phyloP scores from a whole-genome alignment of 2,329 filamentous ascomycete genomes.

The Alternaria rosae region DNA sequence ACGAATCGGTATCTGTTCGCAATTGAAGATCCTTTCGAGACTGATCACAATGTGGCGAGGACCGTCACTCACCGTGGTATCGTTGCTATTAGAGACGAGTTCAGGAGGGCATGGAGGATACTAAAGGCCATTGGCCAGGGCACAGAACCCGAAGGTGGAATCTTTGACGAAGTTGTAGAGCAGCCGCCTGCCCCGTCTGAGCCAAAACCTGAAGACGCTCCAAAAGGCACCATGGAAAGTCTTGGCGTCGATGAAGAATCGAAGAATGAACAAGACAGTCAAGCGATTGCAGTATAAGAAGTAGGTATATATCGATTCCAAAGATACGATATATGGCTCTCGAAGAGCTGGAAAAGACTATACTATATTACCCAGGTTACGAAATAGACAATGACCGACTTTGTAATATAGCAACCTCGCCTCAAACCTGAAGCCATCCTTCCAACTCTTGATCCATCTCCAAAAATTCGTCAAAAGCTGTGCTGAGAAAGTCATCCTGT shows the following conservation, averaged over 20 bases:
- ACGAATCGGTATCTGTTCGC: constrained; percentile 84
- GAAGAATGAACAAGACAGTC: background rate
- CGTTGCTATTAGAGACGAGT: constrained; percentile 82
- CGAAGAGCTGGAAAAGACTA: background rate
- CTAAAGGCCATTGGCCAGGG: constrained; percentile 37
- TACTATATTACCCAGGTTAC: background rate
- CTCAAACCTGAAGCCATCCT: background rate
- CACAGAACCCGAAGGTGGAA: constrained; percentile 37
- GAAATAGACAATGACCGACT: background rate
- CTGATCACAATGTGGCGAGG: constrained; percentile 85
- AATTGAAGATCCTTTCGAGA: constrained; percentile 91
- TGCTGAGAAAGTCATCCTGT: background rate
- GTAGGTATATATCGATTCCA: background rate
- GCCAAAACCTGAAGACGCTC: constrained; percentile 3
- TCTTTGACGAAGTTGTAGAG: constrained; percentile 47
- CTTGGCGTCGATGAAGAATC: background rate
- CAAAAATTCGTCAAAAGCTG: background rate
- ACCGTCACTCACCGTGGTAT: constrained; percentile 87
- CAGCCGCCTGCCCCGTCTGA: constrained; percentile 10
- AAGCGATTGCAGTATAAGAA: background rate
- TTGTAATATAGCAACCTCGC: background rate
- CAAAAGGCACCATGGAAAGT: background rate
- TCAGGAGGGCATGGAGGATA: constrained; percentile 79
- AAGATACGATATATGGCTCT: background rate
- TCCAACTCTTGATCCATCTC: background rate